Base-by-base conservation (phyloP, 257 asterid genomes). In the Salvia hispanica region DNA sequence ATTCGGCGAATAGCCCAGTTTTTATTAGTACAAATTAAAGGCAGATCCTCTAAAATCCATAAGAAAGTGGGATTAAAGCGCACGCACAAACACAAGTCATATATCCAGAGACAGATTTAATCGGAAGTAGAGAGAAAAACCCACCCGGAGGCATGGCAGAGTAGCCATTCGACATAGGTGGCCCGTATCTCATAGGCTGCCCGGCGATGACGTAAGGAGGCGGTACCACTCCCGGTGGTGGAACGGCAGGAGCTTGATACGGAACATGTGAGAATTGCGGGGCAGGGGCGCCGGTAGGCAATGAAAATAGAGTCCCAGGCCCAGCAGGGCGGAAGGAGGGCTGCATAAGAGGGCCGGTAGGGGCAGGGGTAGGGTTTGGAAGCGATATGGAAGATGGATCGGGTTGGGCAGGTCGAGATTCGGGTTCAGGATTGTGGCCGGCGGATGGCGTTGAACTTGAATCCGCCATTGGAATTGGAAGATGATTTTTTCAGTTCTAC, bases 141-240 rank as follows among this genome's bases (percentile, higher is more conserved):
- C 99, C 97, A 91, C 99, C 99, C 74, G 94, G 96, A 72, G 90
- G 91, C 84, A 90, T 76, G 40, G 80, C 85, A 42, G 83, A 84
- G 72, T 88, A 93, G 47, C 95, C 97, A 75, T 88, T 88, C 4
- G 91, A 87, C 86, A 90, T 72, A 4, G 79, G 90, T 56, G 85
- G 76, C 37, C 64, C 72, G 62, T 73, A 81, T 75, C 88, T 72
- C 58, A 82, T 54, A 13, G 81, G 79, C 78, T 78, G 85, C 33
- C 84, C 77, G 10, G 80, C 67, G 52, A 78, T 3, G 47, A 58
- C 55, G 75, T 82, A 88, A 7, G 86, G 81, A n/a, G 79, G 79
- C 40, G 90, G 70, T 67, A 79, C 65, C 56, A 92, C 95, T 21
- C 97, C 97, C 2, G 98, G 98, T 9, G 96, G 92, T 43, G 80